Percentiles rank a stretch among this genome's conserved stretches.
Evolutionary conservation across 345 rosid species (phyloP).

Genomic region (Salix udensis): DNA sequence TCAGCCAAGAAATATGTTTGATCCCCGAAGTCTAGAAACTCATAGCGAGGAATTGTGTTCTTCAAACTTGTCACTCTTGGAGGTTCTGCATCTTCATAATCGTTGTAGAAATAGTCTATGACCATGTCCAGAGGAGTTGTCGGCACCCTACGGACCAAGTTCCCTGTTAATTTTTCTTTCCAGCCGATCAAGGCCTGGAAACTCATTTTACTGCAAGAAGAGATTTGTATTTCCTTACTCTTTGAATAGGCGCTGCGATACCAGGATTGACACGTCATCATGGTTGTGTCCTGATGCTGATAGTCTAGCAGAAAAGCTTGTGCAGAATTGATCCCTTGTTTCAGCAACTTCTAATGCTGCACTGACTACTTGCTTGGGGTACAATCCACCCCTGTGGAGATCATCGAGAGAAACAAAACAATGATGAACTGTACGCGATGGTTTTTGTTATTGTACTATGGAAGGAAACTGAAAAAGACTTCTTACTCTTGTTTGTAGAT

Average conservation of each 20-base stretch:
- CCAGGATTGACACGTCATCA: slow-evolving; percentile 19
- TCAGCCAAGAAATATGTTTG: slow-evolving; percentile 21
- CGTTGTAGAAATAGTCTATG: slow-evolving; percentile 22
- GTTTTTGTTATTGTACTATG: no score
- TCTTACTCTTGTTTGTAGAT: slow-evolving; percentile 23
- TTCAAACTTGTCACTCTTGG: slow-evolving; percentile 25
- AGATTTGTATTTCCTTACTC: slow-evolving; percentile 5
- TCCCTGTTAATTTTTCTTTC: no score
- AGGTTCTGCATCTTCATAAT: slow-evolving; percentile 27
- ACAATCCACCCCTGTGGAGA: slow-evolving; percentile 20
- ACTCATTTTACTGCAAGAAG: no score
- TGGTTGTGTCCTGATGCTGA: slow-evolving; percentile 5
- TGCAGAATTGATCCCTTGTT: slow-evolving; percentile 10
- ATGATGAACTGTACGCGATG: no score
- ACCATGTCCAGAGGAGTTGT: slow-evolving; percentile 28
- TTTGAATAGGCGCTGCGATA: slow-evolving; percentile 18
- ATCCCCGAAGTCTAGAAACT: slow-evolving; percentile 19
- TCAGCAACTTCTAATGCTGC: slow-evolving; percentile 6
- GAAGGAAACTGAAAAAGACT: not conserved
- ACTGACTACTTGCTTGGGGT: slow-evolving; percentile 9
- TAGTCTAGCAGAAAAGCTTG: not conserved
- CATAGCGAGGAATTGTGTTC: slow-evolving; percentile 16
- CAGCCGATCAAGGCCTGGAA: no score
- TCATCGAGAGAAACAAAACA: not conserved
- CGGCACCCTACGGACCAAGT: slow-evolving; percentile 13